phyloP scores from a whole-genome alignment of 768 basidiomycete species.

The Nidula microcarpa region DNA sequence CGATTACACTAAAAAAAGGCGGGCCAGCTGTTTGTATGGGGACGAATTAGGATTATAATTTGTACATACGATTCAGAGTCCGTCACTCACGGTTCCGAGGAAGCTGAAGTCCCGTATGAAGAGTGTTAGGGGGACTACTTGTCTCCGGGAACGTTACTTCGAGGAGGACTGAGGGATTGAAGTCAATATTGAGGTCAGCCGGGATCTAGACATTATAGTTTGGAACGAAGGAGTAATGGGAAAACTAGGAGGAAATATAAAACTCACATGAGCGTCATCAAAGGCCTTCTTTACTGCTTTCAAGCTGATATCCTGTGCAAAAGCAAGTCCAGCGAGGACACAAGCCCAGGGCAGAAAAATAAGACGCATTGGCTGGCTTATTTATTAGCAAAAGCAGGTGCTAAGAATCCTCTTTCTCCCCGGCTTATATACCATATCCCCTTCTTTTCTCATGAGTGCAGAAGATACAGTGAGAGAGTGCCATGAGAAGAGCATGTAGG shows the following conservation, averaged over 20 bases:
- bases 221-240: background rate
- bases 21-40: constrained; percentile 28
- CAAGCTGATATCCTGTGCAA: constrained; percentile 18
- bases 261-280: constrained; percentile 15
- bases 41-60: too few relatives aligned
- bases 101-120: constrained; percentile 22
- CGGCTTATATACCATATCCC: too few relatives aligned
- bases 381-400: too few relatives aligned
- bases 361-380: too few relatives aligned
- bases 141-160: constrained; percentile 21
- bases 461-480: too few relatives aligned
- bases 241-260: background rate
- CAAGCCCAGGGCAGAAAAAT: background rate
- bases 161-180: constrained; percentile 21
- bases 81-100: constrained; percentile 17
- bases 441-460: too few relatives aligned
- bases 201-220: constrained; percentile 14
- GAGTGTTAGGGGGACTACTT: constrained; percentile 9
- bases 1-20: constrained; percentile 25
- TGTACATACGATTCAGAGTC: background rate
- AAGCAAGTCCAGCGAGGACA: constrained; percentile 1
- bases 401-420: too few relatives aligned
- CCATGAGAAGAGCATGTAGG: too few relatives aligned
- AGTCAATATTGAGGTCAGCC: constrained; percentile 12
- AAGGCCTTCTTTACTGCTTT: constrained; percentile 17